These are phyloP conservation scores for Stramenopiles sp. DNA, from an alignment of 352 stramenopile species.

Conservation along the genomic window DNA sequence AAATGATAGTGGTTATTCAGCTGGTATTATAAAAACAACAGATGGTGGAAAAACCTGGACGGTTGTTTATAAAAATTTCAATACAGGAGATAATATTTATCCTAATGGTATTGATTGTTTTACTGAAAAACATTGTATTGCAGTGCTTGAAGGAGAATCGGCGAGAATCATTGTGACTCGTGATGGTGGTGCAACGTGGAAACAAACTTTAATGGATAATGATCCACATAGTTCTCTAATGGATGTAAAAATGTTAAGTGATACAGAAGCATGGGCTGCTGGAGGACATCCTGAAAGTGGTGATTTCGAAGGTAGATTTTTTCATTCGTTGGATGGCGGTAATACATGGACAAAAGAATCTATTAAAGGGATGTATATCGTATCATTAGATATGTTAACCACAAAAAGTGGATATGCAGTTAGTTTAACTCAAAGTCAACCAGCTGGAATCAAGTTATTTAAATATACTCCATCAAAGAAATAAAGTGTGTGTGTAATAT, in stretches of 20 bases:
- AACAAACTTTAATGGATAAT: not conserved
- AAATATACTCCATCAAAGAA: not conserved
- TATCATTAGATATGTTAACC: not conserved
- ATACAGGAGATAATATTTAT: conserved; percentile 7
- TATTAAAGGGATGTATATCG: not conserved
- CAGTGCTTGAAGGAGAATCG: not conserved
- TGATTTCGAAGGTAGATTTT: conserved; percentile 3
- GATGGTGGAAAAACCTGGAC: not conserved
- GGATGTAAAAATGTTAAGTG: not conserved
- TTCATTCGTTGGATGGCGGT: not conserved
- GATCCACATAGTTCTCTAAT: not conserved
- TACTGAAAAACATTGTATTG: not conserved
- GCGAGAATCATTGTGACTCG: not conserved
- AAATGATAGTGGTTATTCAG: not conserved
- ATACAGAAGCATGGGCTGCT: not conserved
- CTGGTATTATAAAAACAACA: not conserved
- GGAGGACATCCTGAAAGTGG: not conserved
- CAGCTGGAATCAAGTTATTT: not conserved
- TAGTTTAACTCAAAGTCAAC: not conserved
- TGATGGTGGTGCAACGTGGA: not conserved
- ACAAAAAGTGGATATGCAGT: not conserved
- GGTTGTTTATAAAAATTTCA: not conserved
- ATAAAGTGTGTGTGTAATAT: not conserved
- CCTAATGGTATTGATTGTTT: not conserved
- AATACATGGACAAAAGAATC: conserved; percentile 7